Base-by-base conservation (phyloP, 345 rosid species). In the Aegle marmelos region DNA sequence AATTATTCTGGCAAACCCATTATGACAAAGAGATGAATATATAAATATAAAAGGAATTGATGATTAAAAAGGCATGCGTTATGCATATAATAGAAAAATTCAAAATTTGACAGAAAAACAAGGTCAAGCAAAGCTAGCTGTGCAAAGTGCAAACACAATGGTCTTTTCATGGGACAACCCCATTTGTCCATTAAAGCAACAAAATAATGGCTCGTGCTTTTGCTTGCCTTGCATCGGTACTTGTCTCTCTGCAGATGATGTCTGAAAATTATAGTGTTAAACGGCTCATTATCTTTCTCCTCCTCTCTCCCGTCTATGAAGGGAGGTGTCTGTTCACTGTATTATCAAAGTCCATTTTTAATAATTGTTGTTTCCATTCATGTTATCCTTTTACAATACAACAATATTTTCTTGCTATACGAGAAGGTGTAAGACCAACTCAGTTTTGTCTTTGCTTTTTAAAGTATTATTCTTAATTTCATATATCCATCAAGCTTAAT, bases 161-260 rank as follows among this genome's bases (percentile, higher is more conserved):
- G 85, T 83, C 86, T 82, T 74, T 83, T 89, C 90, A 84, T 79
- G 89, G 85, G 83, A 84, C 87, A 86, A 81, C 79, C 78, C 83
- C 66, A 78, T 80, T 82, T 81, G 88, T 78, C 83, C 72, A 72
- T 60, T 67, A 89, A 84, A 81, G 79, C 76, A 41, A 37, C 28
- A 27, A 11, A 19, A 45, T 50, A 78, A 68, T 24, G 70, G 41
- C 68, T 74, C 30, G 72, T 54, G 77, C 54, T 53, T 60, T 59
- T 36, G 72, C 30, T 74, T 82, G 87, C 81, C 37, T 69, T 79
- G 88, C 81, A 65, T 78, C 68, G 80, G 83, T 64, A 84, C 84
- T 79, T 78, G 78, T 80, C 72, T 78, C 50, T 3, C 50, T 13
- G 50, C 50, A 11, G 22, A 53, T 19, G 57, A 5, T 17, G 57